Conservation (phyloP, 176 grass and related monocot species). For the Oryza coarctata region DNA sequence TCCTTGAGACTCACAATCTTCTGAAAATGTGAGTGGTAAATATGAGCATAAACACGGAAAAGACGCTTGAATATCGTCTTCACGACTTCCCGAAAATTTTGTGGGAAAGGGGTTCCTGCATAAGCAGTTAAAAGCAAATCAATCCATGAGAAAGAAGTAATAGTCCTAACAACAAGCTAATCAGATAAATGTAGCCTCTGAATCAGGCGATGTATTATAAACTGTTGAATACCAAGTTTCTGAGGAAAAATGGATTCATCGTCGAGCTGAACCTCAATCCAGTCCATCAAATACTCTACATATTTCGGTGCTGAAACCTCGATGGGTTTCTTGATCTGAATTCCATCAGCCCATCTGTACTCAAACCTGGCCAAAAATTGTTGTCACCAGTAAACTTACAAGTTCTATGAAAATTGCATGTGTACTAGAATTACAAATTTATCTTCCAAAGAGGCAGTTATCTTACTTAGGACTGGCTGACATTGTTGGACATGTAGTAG, state of each 20-base stretch:
- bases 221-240: slow-evolving; percentile 60
- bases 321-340: slow-evolving; percentile 95
- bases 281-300: slow-evolving; percentile 97
- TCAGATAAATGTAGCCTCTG: background rate
- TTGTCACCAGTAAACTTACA: background rate
- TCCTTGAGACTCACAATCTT: slow-evolving; percentile 95
- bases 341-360: slow-evolving; percentile 97
- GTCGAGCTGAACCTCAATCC: slow-evolving; percentile 89
- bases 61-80: slow-evolving; percentile 95
- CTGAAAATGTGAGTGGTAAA: slow-evolving; percentile 93
- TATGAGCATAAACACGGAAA: slow-evolving; percentile 93
- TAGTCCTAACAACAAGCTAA: background rate
- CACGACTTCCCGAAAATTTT: slow-evolving; percentile 78
- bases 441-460: background rate
- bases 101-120: slow-evolving; percentile 77
- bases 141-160: background rate
- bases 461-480: slow-evolving; percentile 87
- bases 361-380: slow-evolving; percentile 62
- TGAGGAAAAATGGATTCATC: slow-evolving; percentile 94
- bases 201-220: background rate
- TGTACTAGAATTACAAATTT: background rate
- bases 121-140: background rate
- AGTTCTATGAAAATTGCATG: background rate
- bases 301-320: slow-evolving; percentile 95
- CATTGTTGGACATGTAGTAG: slow-evolving; percentile 82